A percentile compares a stretch with the other conserved stretches of the same genome.
Evolutionary conservation across 305 asterid species (phyloP).

Genomic region (Fraxinus floribunda): DNA sequence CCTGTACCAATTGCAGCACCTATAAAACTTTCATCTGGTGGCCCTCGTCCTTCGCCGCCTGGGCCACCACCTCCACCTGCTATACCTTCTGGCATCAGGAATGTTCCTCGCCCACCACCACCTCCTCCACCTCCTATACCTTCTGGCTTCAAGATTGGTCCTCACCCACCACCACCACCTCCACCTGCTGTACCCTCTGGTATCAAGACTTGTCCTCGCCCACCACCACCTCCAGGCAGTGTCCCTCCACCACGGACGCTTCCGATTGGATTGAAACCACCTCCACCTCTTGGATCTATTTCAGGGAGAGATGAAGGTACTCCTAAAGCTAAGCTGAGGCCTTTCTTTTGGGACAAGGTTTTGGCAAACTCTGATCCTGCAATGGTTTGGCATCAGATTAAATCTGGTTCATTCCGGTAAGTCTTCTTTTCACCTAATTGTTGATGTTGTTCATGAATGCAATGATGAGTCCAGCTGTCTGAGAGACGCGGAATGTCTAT

Average conservation of each 20-base stretch:
- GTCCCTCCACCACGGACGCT: constrained; percentile 52
- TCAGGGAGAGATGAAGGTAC: constrained; percentile 35
- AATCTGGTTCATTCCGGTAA: constrained; percentile 89
- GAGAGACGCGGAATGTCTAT: constrained; percentile 13
- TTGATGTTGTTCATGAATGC: constrained; percentile 14
- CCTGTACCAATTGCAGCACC: constrained; percentile 18
- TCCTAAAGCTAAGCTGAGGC: constrained; percentile 81
- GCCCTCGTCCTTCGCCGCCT: neutral
- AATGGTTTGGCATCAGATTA: constrained; percentile 94
- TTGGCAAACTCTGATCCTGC: constrained; percentile 68
- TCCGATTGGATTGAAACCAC: constrained; percentile 45
- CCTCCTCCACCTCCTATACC: constrained; percentile 30
- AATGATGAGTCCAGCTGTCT: constrained; percentile 1
- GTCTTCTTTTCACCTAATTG: constrained; percentile 24
- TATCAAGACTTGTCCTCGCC: constrained; percentile 32
- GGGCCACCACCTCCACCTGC: constrained; percentile 25
- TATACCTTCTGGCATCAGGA: constrained; percentile 21
- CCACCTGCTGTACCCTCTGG: constrained; percentile 32
- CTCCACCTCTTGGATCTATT: constrained; percentile 35
- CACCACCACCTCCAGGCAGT: constrained; percentile 54
- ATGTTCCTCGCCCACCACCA: constrained; percentile 42
- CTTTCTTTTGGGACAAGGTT: constrained; percentile 98
- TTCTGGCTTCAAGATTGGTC: constrained; percentile 23
- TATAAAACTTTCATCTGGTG: neutral
- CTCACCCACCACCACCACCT: constrained; percentile 46